Evolutionary conservation across 495 filamentous ascomycete species (phyloP).

Genomic region (Oleoguttula mirabilis): DNA sequence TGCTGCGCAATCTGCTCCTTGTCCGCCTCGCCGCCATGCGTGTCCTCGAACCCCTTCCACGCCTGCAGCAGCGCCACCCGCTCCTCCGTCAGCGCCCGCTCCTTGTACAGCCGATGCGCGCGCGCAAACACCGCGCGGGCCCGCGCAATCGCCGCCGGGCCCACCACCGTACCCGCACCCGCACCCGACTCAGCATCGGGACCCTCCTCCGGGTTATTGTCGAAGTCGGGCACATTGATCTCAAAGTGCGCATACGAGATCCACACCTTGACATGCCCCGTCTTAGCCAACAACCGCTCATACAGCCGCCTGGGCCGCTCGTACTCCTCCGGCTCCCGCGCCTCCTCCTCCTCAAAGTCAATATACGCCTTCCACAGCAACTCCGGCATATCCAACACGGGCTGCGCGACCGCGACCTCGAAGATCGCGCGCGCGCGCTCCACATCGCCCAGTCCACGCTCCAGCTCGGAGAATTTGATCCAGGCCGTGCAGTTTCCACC

Average conservation of each 20-base stretch:
- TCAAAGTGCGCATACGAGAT: conserved; percentile 95
- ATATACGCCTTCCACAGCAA: conserved; percentile 95
- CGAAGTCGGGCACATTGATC: conserved; percentile 68
- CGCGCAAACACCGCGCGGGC: conserved; percentile 78
- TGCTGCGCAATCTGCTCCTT: conserved; percentile 76
- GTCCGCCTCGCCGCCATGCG: conserved; percentile 65
- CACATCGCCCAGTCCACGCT: conserved; percentile 77
- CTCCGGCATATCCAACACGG: conserved; percentile 92
- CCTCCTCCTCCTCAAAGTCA: conserved; percentile 91
- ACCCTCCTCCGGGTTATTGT: conserved; percentile 50
- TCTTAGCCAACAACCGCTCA: conserved; percentile 83
- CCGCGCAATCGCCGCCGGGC: conserved; percentile 61
- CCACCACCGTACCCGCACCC: too few relatives aligned
- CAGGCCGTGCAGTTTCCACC: conserved; percentile 79
- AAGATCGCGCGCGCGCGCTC: conserved; percentile 84
- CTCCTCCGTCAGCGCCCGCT: conserved; percentile 88
- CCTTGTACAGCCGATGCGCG: conserved; percentile 79
- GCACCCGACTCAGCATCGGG: conserved; percentile 41
- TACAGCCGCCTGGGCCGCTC: conserved; percentile 71
- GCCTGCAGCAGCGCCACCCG: conserved; percentile 77
- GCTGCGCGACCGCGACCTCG: conserved; percentile 76
- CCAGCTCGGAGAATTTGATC: conserved; percentile 89
- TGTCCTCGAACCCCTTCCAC: conserved; percentile 83
- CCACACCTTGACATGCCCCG: conserved; percentile 97
- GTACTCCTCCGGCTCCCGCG: conserved; percentile 46